A percentile compares a stretch with the other conserved stretches of the same genome.
Conservation (phyloP, 192 early-diverging fungal species). For the Umbelopsis ramanniana region DNA sequence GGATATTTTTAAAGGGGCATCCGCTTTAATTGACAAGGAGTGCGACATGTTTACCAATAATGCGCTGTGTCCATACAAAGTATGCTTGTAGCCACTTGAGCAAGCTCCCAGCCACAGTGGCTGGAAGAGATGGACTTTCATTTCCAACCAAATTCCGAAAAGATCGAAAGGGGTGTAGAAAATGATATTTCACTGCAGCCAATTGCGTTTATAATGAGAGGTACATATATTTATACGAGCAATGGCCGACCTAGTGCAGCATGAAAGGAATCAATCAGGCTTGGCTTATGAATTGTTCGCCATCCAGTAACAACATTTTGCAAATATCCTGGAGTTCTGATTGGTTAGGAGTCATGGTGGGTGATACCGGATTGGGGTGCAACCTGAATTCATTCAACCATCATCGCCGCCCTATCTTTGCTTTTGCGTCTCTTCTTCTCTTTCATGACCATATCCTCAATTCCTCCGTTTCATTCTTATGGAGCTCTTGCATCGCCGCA, state of each 20-base stretch:
- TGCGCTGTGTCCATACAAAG: too few relatives aligned
- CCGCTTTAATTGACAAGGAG: too few relatives aligned
- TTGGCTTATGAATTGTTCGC: background rate
- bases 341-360: conserved; percentile 19
- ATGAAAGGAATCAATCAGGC: too few relatives aligned
- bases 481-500: background rate
- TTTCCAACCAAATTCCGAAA: background rate
- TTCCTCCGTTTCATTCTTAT: background rate
- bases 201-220: background rate
- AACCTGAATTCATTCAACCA: background rate
- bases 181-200: background rate
- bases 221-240: too few relatives aligned
- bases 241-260: too few relatives aligned
- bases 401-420: background rate
- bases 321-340: background rate
- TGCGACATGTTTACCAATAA: too few relatives aligned
- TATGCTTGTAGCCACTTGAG: too few relatives aligned
- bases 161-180: background rate
- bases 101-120: background rate
- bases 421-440: conserved; percentile 24
- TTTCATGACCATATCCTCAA: background rate
- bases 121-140: background rate
- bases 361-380: background rate
- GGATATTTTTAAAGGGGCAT: too few relatives aligned
- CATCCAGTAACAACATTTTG: background rate